Conservation (phyloP, 305 asterid genomes). For the Petunia hybrid region DNA sequence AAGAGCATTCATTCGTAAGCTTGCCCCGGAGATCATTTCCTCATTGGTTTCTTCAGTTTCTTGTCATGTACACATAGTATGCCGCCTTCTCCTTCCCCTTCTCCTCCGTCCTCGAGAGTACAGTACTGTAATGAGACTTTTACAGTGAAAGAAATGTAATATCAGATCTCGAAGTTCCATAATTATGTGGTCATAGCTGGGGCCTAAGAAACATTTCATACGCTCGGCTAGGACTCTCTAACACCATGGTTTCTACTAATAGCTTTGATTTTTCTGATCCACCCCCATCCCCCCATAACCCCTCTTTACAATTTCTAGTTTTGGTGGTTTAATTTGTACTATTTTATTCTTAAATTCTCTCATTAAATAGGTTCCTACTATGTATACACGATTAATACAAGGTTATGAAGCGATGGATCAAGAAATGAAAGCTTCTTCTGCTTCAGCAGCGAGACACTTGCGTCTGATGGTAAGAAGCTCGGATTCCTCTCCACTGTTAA, state of each 20-base stretch:
- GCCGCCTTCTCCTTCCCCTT: background rate
- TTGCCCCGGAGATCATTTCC: background rate
- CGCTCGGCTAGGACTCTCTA: background rate
- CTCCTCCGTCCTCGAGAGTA: background rate
- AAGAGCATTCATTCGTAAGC: background rate
- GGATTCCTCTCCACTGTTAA: constrained; percentile 22
- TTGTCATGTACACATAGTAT: background rate
- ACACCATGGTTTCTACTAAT: background rate
- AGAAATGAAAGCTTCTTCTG: constrained; percentile 66
- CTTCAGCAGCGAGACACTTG: constrained; percentile 75
- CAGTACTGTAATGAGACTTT: background rate
- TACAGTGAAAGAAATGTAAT: background rate
- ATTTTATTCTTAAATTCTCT: background rate
- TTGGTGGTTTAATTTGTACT: background rate
- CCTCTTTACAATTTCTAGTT: background rate
- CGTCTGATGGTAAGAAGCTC: constrained; percentile 77
- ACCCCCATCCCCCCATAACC: background rate
- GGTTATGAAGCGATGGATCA: constrained; percentile 89
- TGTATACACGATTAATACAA: constrained; percentile 88
- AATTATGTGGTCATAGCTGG: background rate
- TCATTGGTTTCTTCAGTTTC: background rate
- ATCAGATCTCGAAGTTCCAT: background rate
- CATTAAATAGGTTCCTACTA: constrained; percentile 77
- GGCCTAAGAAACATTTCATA: background rate
- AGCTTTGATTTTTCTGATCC: background rate